Percentiles rank a stretch among this genome's conserved stretches.
Conservation (phyloP, 2,329 filamentous ascomycete genomes). For the Coniochaeta pulveracea region DNA sequence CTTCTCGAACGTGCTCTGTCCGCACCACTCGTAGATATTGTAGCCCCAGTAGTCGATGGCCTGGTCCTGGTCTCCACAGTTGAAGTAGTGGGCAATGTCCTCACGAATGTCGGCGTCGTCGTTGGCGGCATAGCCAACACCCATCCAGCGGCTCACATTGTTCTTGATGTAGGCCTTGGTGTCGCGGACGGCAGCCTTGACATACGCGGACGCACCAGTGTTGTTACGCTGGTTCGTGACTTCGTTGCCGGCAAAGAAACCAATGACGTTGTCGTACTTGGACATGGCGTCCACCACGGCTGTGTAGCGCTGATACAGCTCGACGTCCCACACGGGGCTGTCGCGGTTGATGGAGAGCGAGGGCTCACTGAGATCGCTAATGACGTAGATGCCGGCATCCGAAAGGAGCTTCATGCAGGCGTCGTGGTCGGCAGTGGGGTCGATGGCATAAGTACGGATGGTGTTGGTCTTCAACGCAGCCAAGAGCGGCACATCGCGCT, state of each 20-base stretch:
- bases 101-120: constrained; percentile 77
- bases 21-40: constrained; percentile 99
- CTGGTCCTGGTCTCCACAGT: constrained; percentile 59
- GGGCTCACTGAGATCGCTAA: constrained; percentile 83
- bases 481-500: constrained; percentile 77
- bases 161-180: constrained; percentile 86
- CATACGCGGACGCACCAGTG: constrained; percentile 81
- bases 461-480: constrained; percentile 74
- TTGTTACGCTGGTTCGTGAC: constrained; percentile 84
- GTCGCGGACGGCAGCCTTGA: constrained; percentile 96
- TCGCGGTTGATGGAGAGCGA: constrained; percentile 75
- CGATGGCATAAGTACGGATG: constrained; percentile 89
- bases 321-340: constrained; percentile 65
- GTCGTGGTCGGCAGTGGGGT: constrained; percentile 67
- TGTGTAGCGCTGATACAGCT: constrained; percentile 72
- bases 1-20: constrained; percentile 60
- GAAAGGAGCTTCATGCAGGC: constrained; percentile 76
- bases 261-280: constrained; percentile 82
- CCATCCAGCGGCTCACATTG: constrained; percentile 66
- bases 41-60: constrained; percentile 97
- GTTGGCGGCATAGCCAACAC: constrained; percentile 93
- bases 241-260: constrained; percentile 98
- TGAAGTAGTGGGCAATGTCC: constrained; percentile 84
- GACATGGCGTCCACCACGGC: constrained; percentile 70
- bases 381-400: constrained; percentile 84